Conservation (phyloP, 2,329 filamentous ascomycete species). For the Aspergillus brasiliensis region DNA sequence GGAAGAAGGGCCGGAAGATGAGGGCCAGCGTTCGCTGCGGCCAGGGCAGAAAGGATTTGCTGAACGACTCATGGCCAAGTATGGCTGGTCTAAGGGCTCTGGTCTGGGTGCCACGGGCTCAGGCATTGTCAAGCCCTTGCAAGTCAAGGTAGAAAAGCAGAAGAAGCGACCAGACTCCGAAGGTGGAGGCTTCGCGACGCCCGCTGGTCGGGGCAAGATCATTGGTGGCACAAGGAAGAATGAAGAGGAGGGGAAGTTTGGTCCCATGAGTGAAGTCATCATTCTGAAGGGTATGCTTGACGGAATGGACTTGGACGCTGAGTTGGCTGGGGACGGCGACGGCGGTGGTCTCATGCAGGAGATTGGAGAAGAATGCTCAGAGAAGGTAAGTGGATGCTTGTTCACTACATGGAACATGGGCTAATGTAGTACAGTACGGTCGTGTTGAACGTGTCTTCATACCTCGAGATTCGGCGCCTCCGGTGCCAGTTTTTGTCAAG, state of each 20-base stretch:
- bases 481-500: conserved; percentile 80
- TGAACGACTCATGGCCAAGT: conserved; percentile 85
- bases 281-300: conserved; percentile 83
- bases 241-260: conserved; percentile 60
- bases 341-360: conserved; percentile 76
- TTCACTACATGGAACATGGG: background rate
- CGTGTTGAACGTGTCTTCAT: conserved; percentile 79
- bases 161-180: conserved; percentile 77
- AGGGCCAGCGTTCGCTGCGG: conserved; percentile 60
- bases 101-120: conserved; percentile 80
- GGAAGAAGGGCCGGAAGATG: conserved; percentile 38
- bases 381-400: conserved; percentile 59
- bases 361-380: conserved; percentile 89
- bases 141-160: conserved; percentile 81
- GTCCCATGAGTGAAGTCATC: conserved; percentile 77
- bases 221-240: conserved; percentile 70
- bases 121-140: conserved; percentile 82
- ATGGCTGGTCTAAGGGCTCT: conserved; percentile 86
- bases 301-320: conserved; percentile 76
- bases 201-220: conserved; percentile 73
- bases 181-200: conserved; percentile 74
- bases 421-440: conserved; percentile 65
- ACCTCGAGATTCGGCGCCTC: conserved; percentile 58
- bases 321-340: conserved; percentile 64
- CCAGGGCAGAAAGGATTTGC: conserved; percentile 85